A percentile compares a stretch with the other conserved stretches of the same genome.
These are phyloP conservation scores for Monilinia polystroma DNA, from an alignment of 2,329 filamentous ascomycete genomes.

Conservation along the genomic window DNA sequence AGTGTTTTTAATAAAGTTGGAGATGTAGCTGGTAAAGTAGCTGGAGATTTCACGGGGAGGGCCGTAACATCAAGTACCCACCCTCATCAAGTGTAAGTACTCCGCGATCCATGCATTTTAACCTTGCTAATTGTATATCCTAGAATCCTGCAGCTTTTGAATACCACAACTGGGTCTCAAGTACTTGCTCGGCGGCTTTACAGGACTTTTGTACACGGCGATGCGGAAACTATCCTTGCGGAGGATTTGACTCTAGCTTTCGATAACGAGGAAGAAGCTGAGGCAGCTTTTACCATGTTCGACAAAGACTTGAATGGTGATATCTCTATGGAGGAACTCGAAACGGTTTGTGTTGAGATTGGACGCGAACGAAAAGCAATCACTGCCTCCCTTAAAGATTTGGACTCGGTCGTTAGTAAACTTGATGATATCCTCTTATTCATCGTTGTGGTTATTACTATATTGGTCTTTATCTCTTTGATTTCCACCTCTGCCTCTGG, in stretches of 20 bases:
- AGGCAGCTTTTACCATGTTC: constrained; percentile 87
- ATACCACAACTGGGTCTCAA: constrained; percentile 71
- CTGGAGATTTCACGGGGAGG: constrained; percentile 87
- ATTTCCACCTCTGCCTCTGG: constrained; percentile 89
- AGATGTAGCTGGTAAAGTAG: constrained; percentile 80
- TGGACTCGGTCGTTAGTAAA: constrained; percentile 90
- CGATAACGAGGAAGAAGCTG: constrained; percentile 78
- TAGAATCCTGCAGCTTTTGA: constrained; percentile 68
- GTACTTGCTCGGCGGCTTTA: constrained; percentile 85
- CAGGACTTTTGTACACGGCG: constrained; percentile 76
- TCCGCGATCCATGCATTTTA: neutral
- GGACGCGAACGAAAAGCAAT: constrained; percentile 94
- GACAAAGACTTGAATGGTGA: constrained; percentile 97
- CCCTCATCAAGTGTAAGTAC: constrained; percentile 67
- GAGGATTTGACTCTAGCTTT: constrained; percentile 81
- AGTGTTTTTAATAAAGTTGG: constrained; percentile 77
- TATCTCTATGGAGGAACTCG: constrained; percentile 92
- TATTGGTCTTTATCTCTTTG: constrained; percentile 85
- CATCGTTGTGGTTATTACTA: constrained; percentile 74
- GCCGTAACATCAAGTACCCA: constrained; percentile 67
- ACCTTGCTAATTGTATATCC: constrained; percentile 26
- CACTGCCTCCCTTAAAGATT: constrained; percentile 87
- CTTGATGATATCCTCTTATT: constrained; percentile 87
- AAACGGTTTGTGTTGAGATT: constrained; percentile 90
- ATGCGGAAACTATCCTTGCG: constrained; percentile 70